Percentiles rank a stretch among this genome's conserved stretches.
Conservation (phyloP, 2,329 filamentous ascomycete genomes). For the Trichophyton simii region DNA sequence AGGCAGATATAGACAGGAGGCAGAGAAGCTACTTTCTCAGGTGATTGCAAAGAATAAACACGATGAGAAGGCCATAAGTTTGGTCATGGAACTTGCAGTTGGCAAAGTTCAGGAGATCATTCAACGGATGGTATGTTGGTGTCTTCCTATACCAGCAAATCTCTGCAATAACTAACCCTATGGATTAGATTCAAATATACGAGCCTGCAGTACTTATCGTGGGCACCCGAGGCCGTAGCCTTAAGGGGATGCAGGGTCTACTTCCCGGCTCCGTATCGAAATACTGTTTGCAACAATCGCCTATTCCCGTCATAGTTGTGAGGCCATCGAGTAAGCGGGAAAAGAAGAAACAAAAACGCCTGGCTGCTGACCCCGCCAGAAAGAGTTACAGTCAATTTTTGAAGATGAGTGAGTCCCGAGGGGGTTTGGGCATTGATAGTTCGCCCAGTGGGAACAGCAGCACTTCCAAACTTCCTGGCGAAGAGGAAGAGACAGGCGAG, state of each 20-base stretch:
- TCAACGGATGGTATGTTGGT: conserved; percentile 60
- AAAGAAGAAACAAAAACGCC: conserved; percentile 79
- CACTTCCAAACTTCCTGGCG: conserved; percentile 27
- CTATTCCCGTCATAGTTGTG: conserved; percentile 85
- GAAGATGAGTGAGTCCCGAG: conserved; percentile 45
- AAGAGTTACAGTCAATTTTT: conserved; percentile 69
- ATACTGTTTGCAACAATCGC: conserved; percentile 87
- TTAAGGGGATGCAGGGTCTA: conserved; percentile 75
- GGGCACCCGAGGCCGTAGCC: conserved; percentile 69
- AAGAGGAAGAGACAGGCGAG: conserved; percentile 33
- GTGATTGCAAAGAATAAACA: conserved; percentile 71
- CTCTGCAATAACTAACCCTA: conserved; percentile 8
- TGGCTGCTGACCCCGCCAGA: conserved; percentile 60
- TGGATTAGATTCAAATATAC: conserved; percentile 67
- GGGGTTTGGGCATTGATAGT: conserved; percentile 42
- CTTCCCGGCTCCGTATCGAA: conserved; percentile 85
- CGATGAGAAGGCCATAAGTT: conserved; percentile 65
- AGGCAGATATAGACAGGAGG: conserved; percentile 62
- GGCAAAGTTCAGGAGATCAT: conserved; percentile 86
- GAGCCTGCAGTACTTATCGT: conserved; percentile 85
- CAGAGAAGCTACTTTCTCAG: conserved; percentile 57
- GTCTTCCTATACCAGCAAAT: not conserved
- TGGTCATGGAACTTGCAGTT: conserved; percentile 76
- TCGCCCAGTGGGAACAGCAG: conserved; percentile 36
- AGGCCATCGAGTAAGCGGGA: conserved; percentile 74